A percentile compares a stretch with the other conserved stretches of the same genome.
phyloP scores from a whole-genome alignment of 768 basidiomycete genomes.

The Naganishia vaughanmartiniae region DNA sequence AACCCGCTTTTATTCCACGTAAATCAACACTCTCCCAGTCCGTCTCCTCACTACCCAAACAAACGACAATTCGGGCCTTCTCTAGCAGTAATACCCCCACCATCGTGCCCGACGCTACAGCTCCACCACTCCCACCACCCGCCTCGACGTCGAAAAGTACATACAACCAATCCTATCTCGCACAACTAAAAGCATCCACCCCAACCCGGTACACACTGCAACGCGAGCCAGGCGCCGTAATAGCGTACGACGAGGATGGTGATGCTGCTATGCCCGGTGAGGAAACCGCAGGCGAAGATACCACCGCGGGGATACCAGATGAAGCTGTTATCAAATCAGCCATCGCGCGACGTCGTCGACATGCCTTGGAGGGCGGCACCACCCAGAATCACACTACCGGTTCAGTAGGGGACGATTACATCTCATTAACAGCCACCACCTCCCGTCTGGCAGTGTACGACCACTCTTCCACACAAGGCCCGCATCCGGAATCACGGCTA shows the following conservation, averaged over 20 bases:
- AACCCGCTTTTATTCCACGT: constrained; percentile 42
- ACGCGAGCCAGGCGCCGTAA: constrained; percentile 7
- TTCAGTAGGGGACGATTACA: constrained; percentile 47
- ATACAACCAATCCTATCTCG: constrained; percentile 53
- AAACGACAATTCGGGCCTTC: constrained; percentile 32
- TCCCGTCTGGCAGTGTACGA: constrained; percentile 49
- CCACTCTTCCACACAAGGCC: constrained; percentile 34
- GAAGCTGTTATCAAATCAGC: constrained; percentile 52
- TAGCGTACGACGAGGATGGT: constrained; percentile 30
- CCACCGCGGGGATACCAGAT: constrained; percentile 49
- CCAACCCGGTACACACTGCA: constrained; percentile 41
- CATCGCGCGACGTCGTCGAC: constrained; percentile 50
- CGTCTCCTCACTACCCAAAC: constrained; percentile 35
- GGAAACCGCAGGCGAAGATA: constrained; percentile 19
- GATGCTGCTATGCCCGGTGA: neutral
- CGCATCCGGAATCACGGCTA: constrained; percentile 53
- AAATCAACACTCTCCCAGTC: constrained; percentile 46
- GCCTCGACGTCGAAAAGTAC: constrained; percentile 4
- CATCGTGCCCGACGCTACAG: too few species aligned
- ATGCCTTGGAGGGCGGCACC: constrained; percentile 34
- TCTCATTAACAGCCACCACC: constrained; percentile 48
- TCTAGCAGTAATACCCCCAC: too few species aligned
- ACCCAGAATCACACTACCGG: constrained; percentile 32
- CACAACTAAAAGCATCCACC: constrained; percentile 52
- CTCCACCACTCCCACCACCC: too few species aligned